Percentiles rank a stretch among this genome's conserved stretches.
Conservation (phyloP, 2,329 filamentous ascomycete species). For the Cordyceps cicadae region DNA sequence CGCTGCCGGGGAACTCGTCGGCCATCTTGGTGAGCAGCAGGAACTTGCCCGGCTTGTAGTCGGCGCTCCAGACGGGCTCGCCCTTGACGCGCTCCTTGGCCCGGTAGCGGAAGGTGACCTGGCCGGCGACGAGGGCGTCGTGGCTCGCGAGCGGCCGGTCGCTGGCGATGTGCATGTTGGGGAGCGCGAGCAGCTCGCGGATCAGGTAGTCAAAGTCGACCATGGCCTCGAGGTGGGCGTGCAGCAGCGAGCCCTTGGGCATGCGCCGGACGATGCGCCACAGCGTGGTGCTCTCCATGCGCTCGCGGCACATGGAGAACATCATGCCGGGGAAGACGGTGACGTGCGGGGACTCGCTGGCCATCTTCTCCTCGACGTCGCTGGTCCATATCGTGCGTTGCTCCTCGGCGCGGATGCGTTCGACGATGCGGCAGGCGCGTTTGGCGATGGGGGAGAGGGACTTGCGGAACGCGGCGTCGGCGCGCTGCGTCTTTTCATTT, state of each 20-base stretch:
- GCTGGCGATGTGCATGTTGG: slow-evolving; percentile 66
- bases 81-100: slow-evolving; percentile 35
- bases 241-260: slow-evolving; percentile 81
- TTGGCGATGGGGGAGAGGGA: slow-evolving; percentile 70
- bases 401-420: slow-evolving; percentile 71
- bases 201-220: slow-evolving; percentile 78
- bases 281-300: slow-evolving; percentile 74
- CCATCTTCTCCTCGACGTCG: slow-evolving; percentile 61
- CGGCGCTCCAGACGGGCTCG: slow-evolving; percentile 53
- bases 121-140: slow-evolving; percentile 43
- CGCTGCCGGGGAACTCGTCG: slow-evolving; percentile 65
- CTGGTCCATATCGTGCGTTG: slow-evolving; percentile 67
- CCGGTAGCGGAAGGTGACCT: slow-evolving; percentile 55
- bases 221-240: slow-evolving; percentile 88
- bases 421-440: slow-evolving; percentile 71
- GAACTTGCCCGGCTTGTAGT: slow-evolving; percentile 52
- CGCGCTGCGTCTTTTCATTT: slow-evolving; percentile 74
- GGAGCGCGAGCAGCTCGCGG: slow-evolving; percentile 58
- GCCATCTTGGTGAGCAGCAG: slow-evolving; percentile 57
- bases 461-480: slow-evolving; percentile 62
- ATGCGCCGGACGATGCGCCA: slow-evolving; percentile 79
- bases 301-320: slow-evolving; percentile 78
- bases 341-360: slow-evolving; percentile 47
- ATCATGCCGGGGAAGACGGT: slow-evolving; percentile 84
- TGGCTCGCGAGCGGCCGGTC: slow-evolving; percentile 47